Evolutionary conservation across 2,329 filamentous ascomycete species (phyloP).

Genomic region (Neophaeococcomyces mojaviensis): DNA sequence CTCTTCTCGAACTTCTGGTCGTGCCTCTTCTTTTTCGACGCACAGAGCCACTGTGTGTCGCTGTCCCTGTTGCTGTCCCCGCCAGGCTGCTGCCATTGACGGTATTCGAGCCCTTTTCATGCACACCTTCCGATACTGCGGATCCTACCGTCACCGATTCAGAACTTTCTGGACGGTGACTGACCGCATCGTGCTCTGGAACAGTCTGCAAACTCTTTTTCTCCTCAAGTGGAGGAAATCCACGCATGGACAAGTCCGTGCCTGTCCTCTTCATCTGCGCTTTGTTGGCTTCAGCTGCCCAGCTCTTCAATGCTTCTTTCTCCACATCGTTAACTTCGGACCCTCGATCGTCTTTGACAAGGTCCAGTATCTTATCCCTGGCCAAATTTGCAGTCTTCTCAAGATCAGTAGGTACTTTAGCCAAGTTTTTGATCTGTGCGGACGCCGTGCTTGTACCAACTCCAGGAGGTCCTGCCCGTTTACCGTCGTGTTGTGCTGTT

Average conservation of each 20-base stretch:
- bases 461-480: constrained; percentile 36
- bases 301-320: constrained; percentile 30
- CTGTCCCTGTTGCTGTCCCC: constrained; percentile 18
- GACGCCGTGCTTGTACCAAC: constrained; percentile 27
- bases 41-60: constrained; percentile 27
- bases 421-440: constrained; percentile 22
- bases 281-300: constrained; percentile 28
- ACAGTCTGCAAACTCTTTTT: constrained; percentile 16
- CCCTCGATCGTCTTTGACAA: constrained; percentile 16
- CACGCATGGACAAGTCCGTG: constrained; percentile 23
- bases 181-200: constrained; percentile 24
- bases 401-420: constrained; percentile 24
- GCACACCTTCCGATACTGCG: background rate
- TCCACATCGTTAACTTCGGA: constrained; percentile 14
- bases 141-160: constrained; percentile 32
- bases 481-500: constrained; percentile 38
- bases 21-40: constrained; percentile 37
- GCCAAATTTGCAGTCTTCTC: constrained; percentile 27
- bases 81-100: too few relatives aligned
- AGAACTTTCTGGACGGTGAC: constrained; percentile 31
- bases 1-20: constrained; percentile 39
- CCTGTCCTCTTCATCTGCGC: constrained; percentile 30
- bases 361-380: constrained; percentile 26
- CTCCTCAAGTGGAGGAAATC: constrained; percentile 14
- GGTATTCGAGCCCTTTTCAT: background rate